Percentiles rank a stretch among this genome's conserved stretches.
Conservation (phyloP, 768 basidiomycete species). For the Termitomyces sp. region DNA sequence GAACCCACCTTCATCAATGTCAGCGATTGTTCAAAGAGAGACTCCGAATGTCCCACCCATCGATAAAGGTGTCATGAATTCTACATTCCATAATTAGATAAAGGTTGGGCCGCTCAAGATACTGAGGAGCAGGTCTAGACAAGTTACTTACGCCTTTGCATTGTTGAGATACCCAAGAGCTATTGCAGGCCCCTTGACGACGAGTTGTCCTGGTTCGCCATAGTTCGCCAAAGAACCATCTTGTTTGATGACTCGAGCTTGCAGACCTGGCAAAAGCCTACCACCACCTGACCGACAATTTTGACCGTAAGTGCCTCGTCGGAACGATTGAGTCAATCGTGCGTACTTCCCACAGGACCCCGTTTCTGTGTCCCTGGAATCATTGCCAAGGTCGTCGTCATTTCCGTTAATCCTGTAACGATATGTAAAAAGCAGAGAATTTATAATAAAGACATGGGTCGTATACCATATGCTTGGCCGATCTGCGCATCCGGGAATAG, state of each 20-base stretch:
- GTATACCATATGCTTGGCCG: conserved; percentile 58
- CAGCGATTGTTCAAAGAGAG: neutral
- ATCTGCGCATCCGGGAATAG: conserved; percentile 44
- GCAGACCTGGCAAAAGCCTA: conserved; percentile 36
- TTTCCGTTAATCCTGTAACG: conserved; percentile 23
- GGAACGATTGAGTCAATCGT: neutral
- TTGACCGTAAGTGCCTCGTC: neutral
- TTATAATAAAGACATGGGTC: neutral
- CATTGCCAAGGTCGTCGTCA: conserved; percentile 42
- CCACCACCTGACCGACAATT: conserved; percentile 27
- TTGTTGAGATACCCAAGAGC: conserved; percentile 43
- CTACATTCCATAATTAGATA: conserved; percentile 23
- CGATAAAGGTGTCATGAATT: conserved; percentile 50
- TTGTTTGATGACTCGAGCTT: conserved; percentile 35
- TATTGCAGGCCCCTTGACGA: conserved; percentile 37
- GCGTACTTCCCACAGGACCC: conserved; percentile 32
- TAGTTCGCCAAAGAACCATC: conserved; percentile 36
- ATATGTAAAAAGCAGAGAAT: neutral
- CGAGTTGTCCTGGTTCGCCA: conserved; percentile 45
- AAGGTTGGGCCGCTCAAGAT: neutral
- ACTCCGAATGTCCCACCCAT: conserved; percentile 35
- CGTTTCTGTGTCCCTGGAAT: conserved; percentile 33
- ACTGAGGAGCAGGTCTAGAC: conserved; percentile 8
- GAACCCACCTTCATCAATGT: conserved; percentile 44
- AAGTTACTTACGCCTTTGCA: conserved; percentile 39